Conservation (phyloP, 2,329 filamentous ascomycete species). For the Trichophyton equinum region DNA sequence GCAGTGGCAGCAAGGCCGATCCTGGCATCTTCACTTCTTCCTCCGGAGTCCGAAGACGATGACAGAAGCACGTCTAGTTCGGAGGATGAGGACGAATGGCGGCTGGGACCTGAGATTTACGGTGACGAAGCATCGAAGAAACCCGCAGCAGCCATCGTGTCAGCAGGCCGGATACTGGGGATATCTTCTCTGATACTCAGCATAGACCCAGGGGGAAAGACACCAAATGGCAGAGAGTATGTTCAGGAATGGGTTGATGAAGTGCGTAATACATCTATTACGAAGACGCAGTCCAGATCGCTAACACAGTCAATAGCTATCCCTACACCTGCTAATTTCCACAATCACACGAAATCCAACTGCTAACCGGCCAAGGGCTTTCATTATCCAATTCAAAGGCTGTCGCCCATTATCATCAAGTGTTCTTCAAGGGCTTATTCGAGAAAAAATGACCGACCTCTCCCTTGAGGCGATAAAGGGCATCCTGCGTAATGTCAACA, state of each 20-base stretch:
- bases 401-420: constrained; percentile 1
- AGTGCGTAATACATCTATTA: constrained; percentile 7
- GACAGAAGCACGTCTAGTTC: not conserved
- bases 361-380: constrained; percentile 5
- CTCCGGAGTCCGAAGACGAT: not conserved
- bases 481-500: constrained; percentile 10
- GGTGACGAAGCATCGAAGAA: not conserved
- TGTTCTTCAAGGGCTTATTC: constrained; percentile 6
- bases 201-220: constrained; percentile 4
- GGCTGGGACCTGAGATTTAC: not conserved
- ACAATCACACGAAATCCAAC: not conserved
- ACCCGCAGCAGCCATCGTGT: constrained; percentile 3
- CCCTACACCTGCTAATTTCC: constrained; percentile 7
- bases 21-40: constrained; percentile 12
- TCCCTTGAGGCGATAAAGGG: constrained; percentile 3
- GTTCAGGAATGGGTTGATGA: constrained; percentile 3
- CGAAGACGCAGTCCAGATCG: not conserved
- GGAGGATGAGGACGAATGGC: not conserved
- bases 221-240: constrained; percentile 5
- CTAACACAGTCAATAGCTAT: constrained; percentile 1
- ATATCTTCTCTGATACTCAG: constrained; percentile 2
- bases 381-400: constrained; percentile 13
- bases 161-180: not conserved
- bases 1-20: constrained; percentile 8
- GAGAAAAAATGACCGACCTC: constrained; percentile 8